Evolutionary conservation across 2,329 filamentous ascomycete species (phyloP).

Genomic region (Dactylonectria macrodidyma): DNA sequence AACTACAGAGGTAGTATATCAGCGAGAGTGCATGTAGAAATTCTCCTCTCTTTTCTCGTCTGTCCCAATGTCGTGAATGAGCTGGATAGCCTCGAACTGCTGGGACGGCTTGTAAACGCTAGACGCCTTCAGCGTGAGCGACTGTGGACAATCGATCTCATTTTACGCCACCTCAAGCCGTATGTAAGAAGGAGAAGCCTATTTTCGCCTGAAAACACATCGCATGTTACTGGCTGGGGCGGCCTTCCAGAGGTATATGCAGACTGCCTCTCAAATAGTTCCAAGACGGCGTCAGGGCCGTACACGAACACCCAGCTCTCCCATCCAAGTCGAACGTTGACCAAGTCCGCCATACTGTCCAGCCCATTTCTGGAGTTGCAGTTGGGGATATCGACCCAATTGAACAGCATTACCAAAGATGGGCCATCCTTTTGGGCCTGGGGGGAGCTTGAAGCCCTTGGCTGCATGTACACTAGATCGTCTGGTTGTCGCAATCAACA

Average conservation of each 20-base stretch:
- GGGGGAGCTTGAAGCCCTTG: too few species aligned
- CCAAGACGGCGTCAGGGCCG: constrained; percentile 20
- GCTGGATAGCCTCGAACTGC: constrained; percentile 31
- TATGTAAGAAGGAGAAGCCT: constrained; percentile 22
- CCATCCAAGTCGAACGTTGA: constrained; percentile 24
- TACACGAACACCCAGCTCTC: constrained; percentile 32
- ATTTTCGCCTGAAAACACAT: constrained; percentile 21
- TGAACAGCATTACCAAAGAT: constrained; percentile 20
- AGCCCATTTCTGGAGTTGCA: constrained; percentile 25
- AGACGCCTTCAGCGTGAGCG: constrained; percentile 17
- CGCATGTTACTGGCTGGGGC: constrained; percentile 24
- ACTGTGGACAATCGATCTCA: constrained; percentile 23
- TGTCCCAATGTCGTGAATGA: constrained; percentile 24
- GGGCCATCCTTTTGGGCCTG: constrained; percentile 15
- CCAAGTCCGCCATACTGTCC: constrained; percentile 23
- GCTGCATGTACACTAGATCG: too few species aligned
- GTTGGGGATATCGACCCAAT: constrained; percentile 13
- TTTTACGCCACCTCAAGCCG: constrained; percentile 28
- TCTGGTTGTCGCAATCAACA: too few species aligned
- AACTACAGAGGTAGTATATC: constrained; percentile 25
- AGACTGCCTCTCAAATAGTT: constrained; percentile 35
- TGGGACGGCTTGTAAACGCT: constrained; percentile 23
- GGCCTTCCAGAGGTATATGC: constrained; percentile 25
- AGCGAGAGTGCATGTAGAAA: constrained; percentile 27
- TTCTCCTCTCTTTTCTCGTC: constrained; percentile 11